Conservation (phyloP, 768 basidiomycete species). For the Kwoniella sp. region DNA sequence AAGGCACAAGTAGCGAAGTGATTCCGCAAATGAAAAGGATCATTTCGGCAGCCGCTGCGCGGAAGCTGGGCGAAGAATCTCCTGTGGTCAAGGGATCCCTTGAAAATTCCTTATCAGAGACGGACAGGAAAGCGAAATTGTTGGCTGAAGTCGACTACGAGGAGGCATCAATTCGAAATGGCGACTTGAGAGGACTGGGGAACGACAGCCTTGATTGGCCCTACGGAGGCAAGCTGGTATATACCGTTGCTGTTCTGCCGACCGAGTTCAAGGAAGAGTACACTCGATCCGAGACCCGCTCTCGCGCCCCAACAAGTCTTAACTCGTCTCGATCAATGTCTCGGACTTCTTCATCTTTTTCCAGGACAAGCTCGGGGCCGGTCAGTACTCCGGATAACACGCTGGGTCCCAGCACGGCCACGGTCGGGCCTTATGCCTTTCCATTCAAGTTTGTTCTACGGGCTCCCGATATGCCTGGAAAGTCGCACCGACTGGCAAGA, state of each 20-base stretch:
- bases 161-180: conserved; percentile 25
- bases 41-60: background rate
- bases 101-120: background rate
- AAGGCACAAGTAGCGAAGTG: conserved; percentile 3
- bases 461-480: conserved; percentile 35
- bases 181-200: conserved; percentile 22
- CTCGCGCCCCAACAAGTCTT: background rate
- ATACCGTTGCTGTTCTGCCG: conserved; percentile 23
- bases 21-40: background rate
- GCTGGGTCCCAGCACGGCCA: background rate
- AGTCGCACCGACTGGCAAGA: conserved; percentile 40
- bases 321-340: background rate
- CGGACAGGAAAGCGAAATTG: conserved; percentile 11
- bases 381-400: conserved; percentile 6
- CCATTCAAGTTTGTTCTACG: conserved; percentile 18
- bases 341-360: background rate
- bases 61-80: background rate
- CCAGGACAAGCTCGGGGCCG: background rate
- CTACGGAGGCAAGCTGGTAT: conserved; percentile 37
- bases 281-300: background rate
- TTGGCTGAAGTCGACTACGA: conserved; percentile 32
- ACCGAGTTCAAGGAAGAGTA: background rate
- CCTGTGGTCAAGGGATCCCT: background rate
- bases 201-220: conserved; percentile 27
- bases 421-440: background rate